Evolutionary conservation across 306 rosid genomes (phyloP), one percentile per base, ranked within the genome.

Genomic region (Aeschynomene evenia): DNA sequence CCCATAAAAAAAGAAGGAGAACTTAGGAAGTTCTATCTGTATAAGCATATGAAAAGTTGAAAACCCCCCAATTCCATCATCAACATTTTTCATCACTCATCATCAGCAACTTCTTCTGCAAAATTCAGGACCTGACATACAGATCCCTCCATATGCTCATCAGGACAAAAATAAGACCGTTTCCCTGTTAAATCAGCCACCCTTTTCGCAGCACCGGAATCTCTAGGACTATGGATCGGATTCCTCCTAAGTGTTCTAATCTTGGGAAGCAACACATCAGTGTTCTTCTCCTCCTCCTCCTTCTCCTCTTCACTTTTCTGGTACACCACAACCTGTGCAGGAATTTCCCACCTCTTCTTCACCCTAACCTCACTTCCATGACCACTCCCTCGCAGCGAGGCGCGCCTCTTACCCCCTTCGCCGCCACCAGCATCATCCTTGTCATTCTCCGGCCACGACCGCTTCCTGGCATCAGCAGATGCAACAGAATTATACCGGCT

Each of bases 151-250:
- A 10, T 39, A 18, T 70, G 83, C 22, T 68, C 85, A 16, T 77
- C 73, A 10, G 45, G 40, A 62, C 85, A 67, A 34, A 90, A 88
- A 51, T 49, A 84, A 6, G 90, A 67, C 37, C 46, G 83, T 46
- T 80, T 84, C 11, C 88, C 92, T 13, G 40, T 62, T 81, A 94
- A 76, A 19, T 85, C 87, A 4, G 92, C 80, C 64, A 84, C 92
- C 66, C 89, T 82, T 45, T 94, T 90, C 0, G 92, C 97, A 19
- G 94, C 89, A 15, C 98, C 98, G 0, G 97, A 94, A 5, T 87
- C 95, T 79, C 97, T 84, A 21, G 96, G 92, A 28, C 92, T 88
- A 58, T 78, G 89, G 15, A 73, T 58, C 12, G 61, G 78, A 63
- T 58, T 76, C 46, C 82, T 76, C 46, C 82, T 73, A 37, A 78